Evolutionary conservation across 768 basidiomycete species (phyloP), one percentile per base, ranked within the genome.

Genomic region (Psilocybe cubensis): DNA sequence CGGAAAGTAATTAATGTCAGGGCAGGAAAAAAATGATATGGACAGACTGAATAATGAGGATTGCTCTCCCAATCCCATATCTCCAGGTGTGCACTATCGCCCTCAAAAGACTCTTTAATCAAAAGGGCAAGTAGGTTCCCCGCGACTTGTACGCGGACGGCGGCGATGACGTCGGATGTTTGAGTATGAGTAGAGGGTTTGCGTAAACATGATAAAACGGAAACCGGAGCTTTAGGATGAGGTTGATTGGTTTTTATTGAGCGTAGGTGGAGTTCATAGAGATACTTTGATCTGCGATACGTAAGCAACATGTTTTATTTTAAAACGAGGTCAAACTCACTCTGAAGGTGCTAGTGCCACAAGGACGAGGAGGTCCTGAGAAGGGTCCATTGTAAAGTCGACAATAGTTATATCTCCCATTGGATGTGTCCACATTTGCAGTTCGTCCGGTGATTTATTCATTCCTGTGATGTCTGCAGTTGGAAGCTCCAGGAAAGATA

Each of bases 361-460:
- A 11, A 85, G 75, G 11, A 82, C 79, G 14, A 84, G 70, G 3
- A 86, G 65, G 66, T 85, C 81, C 67, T 83, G 81, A 4, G 76
- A 71, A 10, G 81, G 82, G 68, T 83, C 82, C 77, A 85, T 83
- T 0, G 83, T 83, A 49, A 85, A 83, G 59, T 86, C 83, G 23
- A 82, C 74, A 55, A 83, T 76, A 42, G 70, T 74, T 20, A 79
- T 50, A 33, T 77, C 75, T 11, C 66, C 68, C 70, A 81, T 78
- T 23, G 66, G 46, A 58, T 82, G 79, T 1, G 75, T 78, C 81
- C 81, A 82, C 31, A 66, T 69, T 52, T 70, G 69, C 56, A 75
- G 56, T 29, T 68, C 65, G 33, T 63, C 38, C 18, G 61, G 50
- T 10, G 67, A 66, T 18, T 69, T 53, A 20, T 60, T 62, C 21